Percentiles rank a stretch among this genome's conserved stretches.
phyloP scores from a whole-genome alignment of 495 filamentous ascomycete species.

The Echria macrotheca region DNA sequence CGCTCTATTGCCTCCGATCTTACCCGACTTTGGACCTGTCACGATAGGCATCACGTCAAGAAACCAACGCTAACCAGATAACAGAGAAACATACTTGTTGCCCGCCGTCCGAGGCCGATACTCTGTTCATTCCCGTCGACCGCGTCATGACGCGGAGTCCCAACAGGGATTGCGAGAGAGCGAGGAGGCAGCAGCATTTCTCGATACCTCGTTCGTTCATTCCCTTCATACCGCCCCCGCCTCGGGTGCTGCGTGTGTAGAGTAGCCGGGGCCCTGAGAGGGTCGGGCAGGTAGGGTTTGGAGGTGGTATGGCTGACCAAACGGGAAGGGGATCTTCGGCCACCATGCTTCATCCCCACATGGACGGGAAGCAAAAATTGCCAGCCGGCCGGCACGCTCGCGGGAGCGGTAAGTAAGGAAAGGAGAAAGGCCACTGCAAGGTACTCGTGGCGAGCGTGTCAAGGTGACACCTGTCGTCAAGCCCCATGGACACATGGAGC shows the following conservation, averaged over 20 bases:
- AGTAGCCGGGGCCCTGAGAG: background rate
- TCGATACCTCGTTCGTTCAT: slow-evolving; percentile 2
- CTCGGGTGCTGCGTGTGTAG: slow-evolving; percentile 3
- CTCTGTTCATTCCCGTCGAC: too few species aligned
- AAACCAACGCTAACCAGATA: too few species aligned
- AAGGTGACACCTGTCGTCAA: too few species aligned
- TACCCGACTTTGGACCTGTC: too few species aligned
- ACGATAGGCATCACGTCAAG: too few species aligned
- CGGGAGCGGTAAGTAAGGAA: background rate
- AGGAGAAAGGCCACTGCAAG: background rate
- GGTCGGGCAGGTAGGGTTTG: background rate
- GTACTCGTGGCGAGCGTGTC: background rate
- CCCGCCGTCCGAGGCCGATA: too few species aligned
- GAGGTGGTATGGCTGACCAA: background rate
- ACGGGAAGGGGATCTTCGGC: slow-evolving; percentile 19
- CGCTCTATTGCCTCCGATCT: too few species aligned
- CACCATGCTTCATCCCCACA: background rate
- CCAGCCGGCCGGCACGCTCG: background rate
- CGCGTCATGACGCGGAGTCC: too few species aligned
- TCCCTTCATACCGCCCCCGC: background rate
- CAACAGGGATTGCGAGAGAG: too few species aligned
- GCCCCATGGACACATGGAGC: too few species aligned
- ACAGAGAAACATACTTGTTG: too few species aligned
- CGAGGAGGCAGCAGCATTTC: slow-evolving; percentile 7
- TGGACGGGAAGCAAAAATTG: background rate